Evolutionary conservation across 202 grass and related monocot genomes (phyloP), one percentile per base, ranked within the genome.

Genomic region (Eragrostis tef): DNA sequence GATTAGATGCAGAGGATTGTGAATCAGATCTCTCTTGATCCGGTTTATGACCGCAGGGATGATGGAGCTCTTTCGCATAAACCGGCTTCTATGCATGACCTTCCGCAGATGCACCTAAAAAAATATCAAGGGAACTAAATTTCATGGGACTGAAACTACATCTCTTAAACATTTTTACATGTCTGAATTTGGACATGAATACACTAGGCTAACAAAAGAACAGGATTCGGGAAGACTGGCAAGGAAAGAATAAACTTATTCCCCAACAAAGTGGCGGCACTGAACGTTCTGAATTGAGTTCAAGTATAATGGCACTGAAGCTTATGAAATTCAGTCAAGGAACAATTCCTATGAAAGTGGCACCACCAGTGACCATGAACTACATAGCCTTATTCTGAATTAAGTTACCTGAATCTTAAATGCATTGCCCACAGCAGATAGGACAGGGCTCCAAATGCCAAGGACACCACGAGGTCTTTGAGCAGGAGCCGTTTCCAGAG

Each of bases 1-100:
- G 16, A 99, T 93, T 73, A 99, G 88, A 86, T 95, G 96, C 68
- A 99, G 80, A 71, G 96, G 96, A 89, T 99, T 99, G 83, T 99
- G 96, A 43, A 99, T 93, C 69, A 95, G 89, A 81, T 98, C 93
- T 84, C 96, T 93, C 77, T 91, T 99, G 78, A 99, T 88, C 49
- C 89, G 87, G 67, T 95, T 95, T 26, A 79, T 68, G 79, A 99
- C 89, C 66, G 96, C 90, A 87, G 93, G 86, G 80, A 98, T 34
- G 56, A 98, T 86, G 61, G 85, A 83, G 75, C 95, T 98, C 71
- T 95, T 91, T 71, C 88, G 82, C 96, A 95, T 98, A 87, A 86
- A 98, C 56, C 87, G 82, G 51, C 88, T 95, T 81, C 63, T 91
- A 34, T 91, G 92, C 89, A 89, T 89, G 64, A 95, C 96, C 85